These are phyloP conservation scores for Glarea lozoyensis DNA, from an alignment of 495 filamentous ascomycete species.

Conservation along the genomic window DNA sequence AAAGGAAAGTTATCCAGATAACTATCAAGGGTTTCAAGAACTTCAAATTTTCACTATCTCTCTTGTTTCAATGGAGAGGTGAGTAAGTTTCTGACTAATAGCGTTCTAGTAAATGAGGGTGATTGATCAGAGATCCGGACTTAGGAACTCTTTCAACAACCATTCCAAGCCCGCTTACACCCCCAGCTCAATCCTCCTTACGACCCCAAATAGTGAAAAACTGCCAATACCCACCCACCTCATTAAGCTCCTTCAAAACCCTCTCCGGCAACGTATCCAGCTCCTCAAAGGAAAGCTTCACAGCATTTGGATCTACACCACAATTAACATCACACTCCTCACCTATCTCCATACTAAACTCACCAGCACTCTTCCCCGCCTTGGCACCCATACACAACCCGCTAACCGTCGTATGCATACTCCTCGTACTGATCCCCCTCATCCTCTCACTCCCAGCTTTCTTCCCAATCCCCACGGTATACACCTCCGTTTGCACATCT, in stretches of 20 bases:
- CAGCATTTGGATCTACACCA: no score
- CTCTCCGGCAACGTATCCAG: neutral
- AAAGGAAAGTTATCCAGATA: no score
- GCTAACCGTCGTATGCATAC: neutral
- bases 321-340: neutral
- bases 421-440: neutral
- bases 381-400: neutral
- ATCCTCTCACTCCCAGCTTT: neutral
- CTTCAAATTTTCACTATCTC: no score
- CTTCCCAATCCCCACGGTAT: neutral
- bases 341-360: neutral
- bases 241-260: neutral
- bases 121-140: no score
- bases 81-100: no score
- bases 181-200: no score
- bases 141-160: no score
- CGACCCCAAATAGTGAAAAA: neutral
- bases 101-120: no score
- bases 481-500: neutral
- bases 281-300: no score
- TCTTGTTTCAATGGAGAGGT: no score
- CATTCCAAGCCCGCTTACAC: no score
- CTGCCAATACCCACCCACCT: neutral
- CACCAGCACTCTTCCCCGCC: neutral
- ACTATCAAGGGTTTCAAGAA: no score